Evolutionary conservation across 192 early-diverging fungal genomes (phyloP), one percentile per base, ranked within the genome.

Genomic region (Phycomyces nitens): DNA sequence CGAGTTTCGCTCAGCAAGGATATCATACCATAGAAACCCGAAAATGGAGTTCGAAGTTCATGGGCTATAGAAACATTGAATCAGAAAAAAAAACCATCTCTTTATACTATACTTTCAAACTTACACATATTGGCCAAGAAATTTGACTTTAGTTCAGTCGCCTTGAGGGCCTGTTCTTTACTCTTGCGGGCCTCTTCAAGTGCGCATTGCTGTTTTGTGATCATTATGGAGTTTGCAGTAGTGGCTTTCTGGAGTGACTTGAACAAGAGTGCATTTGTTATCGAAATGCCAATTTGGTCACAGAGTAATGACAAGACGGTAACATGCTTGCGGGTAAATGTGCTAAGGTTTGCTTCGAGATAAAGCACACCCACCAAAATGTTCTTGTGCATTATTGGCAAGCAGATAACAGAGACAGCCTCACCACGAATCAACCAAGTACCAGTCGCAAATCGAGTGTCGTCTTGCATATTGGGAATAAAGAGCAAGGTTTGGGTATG

Each of bases 81-180:
- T 47, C 3, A 15, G 22, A 44, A 5, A 5, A 11, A 40, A n/a
- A 14, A 53, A 7, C 16, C 49, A 1, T 39, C 27, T 16, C 8
- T 44, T 44, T 44, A n/a, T n/a, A n/a, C n/a, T n/a, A n/a, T n/a
- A n/a, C n/a, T n/a, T n/a, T n/a, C n/a, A n/a, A 18, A 60, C 58
- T 60, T 67, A 68, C 77, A 76, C 78, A 80, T 80, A 58, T 80
- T 80, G 42, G 78, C 78, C 50, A 80, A 43, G 53, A 80, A 80
- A 55, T 80, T 76, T 14, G 74, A 75, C 29, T 80, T 80, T 41
- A 76, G 68, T 26, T 73, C 42, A 44, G 73, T 75, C 10, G 78
- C 78, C 29, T 70, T 73, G 40, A 74, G 66, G 14, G 78, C 78
- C 20, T 41, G 63, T 42, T 80, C 75, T 14, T 68, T 51, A 50